Evolutionary conservation across 768 basidiomycete genomes (phyloP).

Genomic region (Mycena crocata): DNA sequence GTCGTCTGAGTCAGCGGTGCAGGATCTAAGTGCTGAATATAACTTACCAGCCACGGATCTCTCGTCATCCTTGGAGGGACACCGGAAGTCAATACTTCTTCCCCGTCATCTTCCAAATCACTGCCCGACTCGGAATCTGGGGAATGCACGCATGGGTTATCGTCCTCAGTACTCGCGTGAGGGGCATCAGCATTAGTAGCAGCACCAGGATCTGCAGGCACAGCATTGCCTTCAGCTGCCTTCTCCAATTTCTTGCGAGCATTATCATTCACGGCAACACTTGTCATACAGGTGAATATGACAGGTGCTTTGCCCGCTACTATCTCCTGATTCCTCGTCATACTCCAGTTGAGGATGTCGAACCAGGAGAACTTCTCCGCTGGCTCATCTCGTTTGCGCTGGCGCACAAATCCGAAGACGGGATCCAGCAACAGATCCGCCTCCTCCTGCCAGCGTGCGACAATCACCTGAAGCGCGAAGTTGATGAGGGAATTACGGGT

Average conservation of each 20-base stretch:
- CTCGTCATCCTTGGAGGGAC: conserved; percentile 6
- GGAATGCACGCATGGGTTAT: not conserved
- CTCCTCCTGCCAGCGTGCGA: conserved; percentile 4
- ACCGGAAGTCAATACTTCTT: not conserved
- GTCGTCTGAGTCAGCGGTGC: too few species aligned
- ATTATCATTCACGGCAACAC: not conserved
- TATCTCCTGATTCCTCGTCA: conserved; percentile 19
- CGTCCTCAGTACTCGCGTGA: too few species aligned
- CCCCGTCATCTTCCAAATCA: conserved; percentile 6
- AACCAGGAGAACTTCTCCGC: conserved; percentile 5
- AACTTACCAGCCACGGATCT: conserved; percentile 16
- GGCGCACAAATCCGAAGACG: not conserved
- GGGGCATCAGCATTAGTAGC: not conserved
- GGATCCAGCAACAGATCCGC: not conserved
- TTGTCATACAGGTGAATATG: conserved; percentile 7
- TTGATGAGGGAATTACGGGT: conserved; percentile 14
- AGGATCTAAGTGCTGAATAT: too few species aligned
- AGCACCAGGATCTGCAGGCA: not conserved
- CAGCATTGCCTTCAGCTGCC: not conserved
- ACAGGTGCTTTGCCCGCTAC: conserved; percentile 6
- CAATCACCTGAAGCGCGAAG: conserved; percentile 10
- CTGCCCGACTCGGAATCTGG: not conserved
- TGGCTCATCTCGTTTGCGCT: not conserved
- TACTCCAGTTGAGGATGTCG: conserved; percentile 13
- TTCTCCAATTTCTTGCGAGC: not conserved